Percentiles rank a stretch among this genome's conserved stretches.
phyloP scores from a whole-genome alignment of 495 filamentous ascomycete genomes.

The Hypoxylon perforatum region DNA sequence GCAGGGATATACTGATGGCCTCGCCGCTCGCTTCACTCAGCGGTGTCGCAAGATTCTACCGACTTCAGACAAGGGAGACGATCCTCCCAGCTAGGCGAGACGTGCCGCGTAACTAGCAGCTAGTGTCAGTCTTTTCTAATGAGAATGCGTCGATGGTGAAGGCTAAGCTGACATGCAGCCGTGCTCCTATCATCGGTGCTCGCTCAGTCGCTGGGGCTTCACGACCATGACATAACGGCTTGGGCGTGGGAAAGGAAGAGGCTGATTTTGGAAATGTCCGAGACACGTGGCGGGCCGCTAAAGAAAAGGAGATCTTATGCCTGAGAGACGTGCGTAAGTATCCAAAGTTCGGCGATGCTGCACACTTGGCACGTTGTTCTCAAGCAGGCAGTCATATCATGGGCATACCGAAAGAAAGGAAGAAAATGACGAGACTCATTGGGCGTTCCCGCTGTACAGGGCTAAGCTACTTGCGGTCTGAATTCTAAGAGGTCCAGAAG shows the following conservation, averaged over 20 bases:
- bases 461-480: slow-evolving; percentile 22
- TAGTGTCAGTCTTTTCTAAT: slow-evolving; percentile 17
- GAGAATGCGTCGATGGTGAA: slow-evolving; percentile 19
- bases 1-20: slow-evolving; percentile 23
- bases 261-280: slow-evolving; percentile 36
- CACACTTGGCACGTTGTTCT: slow-evolving; percentile 35
- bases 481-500: slow-evolving; percentile 7
- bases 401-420: not conserved
- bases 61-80: slow-evolving; percentile 24
- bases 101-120: slow-evolving; percentile 26
- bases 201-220: slow-evolving; percentile 12
- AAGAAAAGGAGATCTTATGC: slow-evolving; percentile 21
- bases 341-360: slow-evolving; percentile 2
- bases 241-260: slow-evolving; percentile 19
- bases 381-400: not conserved
- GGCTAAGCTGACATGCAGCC: slow-evolving; percentile 3
- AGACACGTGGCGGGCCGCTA: slow-evolving; percentile 37
- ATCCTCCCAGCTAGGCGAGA: slow-evolving; percentile 35
- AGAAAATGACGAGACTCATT: not conserved
- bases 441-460: not conserved
- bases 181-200: slow-evolving; percentile 9
- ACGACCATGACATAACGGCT: slow-evolving; percentile 16
- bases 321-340: slow-evolving; percentile 13
- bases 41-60: too few species aligned
- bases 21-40: slow-evolving; percentile 9